Evolutionary conservation across 1,139 yeast genomes (phyloP), one percentile per base, ranked within the genome.

Genomic region (Kodamaea anthophila): DNA sequence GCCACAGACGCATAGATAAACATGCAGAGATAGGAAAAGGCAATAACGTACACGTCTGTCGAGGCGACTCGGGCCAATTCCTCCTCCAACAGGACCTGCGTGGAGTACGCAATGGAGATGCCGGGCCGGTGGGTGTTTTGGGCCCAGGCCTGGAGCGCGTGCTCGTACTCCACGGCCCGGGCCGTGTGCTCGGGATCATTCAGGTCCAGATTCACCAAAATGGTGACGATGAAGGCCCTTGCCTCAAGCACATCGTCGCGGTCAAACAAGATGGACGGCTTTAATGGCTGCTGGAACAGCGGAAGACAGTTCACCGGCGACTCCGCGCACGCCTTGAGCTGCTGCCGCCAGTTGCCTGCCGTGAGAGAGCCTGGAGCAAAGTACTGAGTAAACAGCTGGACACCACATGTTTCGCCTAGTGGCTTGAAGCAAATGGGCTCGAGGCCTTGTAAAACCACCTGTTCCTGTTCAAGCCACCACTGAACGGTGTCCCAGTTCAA

Each of bases 281-380:
- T 80, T 39, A 91, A 60, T 0, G 97, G 97, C 51, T 87, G 96
- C 47, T 86, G 95, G 55, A 88, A 91, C 0, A 79, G 59, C 0
- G 98, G 97, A 24, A 91, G 60, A 49, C 98, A 91, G 39, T 76
- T 80, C 2, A 91, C 96, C 0, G 97, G 97, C 2, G 87, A 74
- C 10, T 68, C 61, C 0, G 94, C 69, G 50, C 98, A 91, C 3
- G 56, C 49, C 32, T 59, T 49, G 9, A 88, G 49, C 35, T 70
- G 62, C 2, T 49, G 44, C 23, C 58, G 48, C 94, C 95, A 88
- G 6, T 55, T 52, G 0, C 44, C 32, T 31, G 67, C 65, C 11
- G 68, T 68, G 4, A 91, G 68, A 18, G 59, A 54, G 9, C 47
- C 47, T 2, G 93, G 94, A 20, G 70, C 69, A 52, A 86, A 87